Conservation (phyloP, 2,329 filamentous ascomycete species). For the Pseudogymnoascus sp. region DNA sequence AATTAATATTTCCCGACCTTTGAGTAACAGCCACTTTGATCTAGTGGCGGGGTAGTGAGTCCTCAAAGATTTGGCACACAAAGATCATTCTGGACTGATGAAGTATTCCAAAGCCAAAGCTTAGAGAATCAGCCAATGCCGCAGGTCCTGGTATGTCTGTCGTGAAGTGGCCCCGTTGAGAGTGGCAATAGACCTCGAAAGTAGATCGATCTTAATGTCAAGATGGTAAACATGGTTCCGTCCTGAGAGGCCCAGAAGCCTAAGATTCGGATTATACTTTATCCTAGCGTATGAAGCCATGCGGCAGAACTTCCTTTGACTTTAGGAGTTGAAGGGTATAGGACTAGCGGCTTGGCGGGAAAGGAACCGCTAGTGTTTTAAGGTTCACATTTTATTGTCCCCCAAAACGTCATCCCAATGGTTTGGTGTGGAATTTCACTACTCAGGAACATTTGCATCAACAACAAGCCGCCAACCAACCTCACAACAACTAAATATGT, state of each 20-base stretch:
- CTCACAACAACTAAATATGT: neutral
- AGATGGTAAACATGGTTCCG: neutral
- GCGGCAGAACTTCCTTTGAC: neutral
- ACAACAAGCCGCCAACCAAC: neutral
- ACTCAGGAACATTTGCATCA: neutral
- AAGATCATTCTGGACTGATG: neutral
- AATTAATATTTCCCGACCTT: neutral
- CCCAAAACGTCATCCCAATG: neutral
- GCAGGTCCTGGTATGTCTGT: neutral
- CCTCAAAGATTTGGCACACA: neutral
- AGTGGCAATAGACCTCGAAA: neutral
- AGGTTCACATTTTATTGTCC: slow-evolving; percentile 5
- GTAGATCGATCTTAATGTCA: neutral
- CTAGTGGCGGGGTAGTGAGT: neutral
- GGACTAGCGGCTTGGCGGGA: neutral
- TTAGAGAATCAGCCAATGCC: neutral
- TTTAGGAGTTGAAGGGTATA: neutral
- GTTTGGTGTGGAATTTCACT: neutral
- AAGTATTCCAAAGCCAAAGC: neutral
- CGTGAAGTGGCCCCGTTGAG: neutral
- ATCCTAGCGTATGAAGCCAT: neutral
- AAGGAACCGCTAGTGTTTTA: slow-evolving; percentile 6
- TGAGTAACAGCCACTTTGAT: neutral
- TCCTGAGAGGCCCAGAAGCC: neutral
- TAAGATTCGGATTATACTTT: slow-evolving; percentile 3